Base-by-base conservation (phyloP, 2,329 filamentous ascomycete species). In the Diatrype stigma region DNA sequence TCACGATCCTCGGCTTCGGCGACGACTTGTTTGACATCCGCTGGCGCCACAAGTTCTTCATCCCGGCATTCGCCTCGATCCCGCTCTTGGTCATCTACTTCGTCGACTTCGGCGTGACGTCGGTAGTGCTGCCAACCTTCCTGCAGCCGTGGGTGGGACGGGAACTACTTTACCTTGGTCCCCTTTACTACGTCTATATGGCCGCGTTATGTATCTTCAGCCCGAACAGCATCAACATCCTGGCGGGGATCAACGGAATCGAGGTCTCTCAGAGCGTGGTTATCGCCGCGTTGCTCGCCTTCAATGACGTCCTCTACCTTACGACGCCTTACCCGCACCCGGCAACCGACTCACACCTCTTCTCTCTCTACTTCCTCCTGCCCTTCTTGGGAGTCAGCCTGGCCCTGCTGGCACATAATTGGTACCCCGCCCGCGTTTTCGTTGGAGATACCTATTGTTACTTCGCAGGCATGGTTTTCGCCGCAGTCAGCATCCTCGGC, bases 381-480 rank as follows among this genome's bases (percentile, higher is more conserved):
- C 94, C 94, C 16, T 97, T 97, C 76, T 81, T 97, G 53, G 94
- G 91, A 46, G 94, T 96, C 49, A 96, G 91, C 7, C 71, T 88
- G 47, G 94, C 94, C 8, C 79, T 99, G 16, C 81, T 94, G 64
- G 83, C 74, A 67, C 92, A 99, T 75, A 99, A 99, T 71, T 95
- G 91, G 89, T 99, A 91, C 67, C 94, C 94, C 0, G 90, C 93
- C 22, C 86, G 85, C 62, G 94, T 97, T 10, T 99, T 99, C 65
- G 93, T 97, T 10, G 94, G 94, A 50, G 94, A 99, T 71, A 99
- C 94, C 3, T 99, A 97, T 79, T 99, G 94, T 79, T 99, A 99
- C 74, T 96, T 99, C 70, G 94, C 94, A 1, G 94, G 94, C 59
- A 99, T 99, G 91, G 89, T 97, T 37, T 99, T 99, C 67, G 94